These are phyloP conservation scores for Exutisphaerella laricina DNA, from an alignment of 2,329 filamentous ascomycete species.

Conservation along the genomic window DNA sequence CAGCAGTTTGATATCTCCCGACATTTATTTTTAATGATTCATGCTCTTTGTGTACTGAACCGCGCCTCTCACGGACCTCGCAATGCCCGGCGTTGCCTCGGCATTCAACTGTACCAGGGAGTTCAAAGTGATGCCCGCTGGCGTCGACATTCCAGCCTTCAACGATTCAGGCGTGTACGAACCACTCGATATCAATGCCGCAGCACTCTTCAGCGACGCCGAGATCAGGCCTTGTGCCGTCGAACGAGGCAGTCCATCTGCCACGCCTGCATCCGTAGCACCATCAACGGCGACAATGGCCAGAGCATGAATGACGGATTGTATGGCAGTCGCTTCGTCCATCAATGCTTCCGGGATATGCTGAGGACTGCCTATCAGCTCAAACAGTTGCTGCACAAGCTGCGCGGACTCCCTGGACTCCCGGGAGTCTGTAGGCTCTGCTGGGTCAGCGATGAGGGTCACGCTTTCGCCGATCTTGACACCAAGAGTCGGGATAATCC, in stretches of 20 bases:
- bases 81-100: constrained; percentile 4
- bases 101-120: constrained; percentile 21
- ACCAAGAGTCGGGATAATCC: constrained; percentile 23
- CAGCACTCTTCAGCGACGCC: constrained; percentile 19
- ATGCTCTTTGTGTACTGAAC: constrained; percentile 10
- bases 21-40: constrained; percentile 8
- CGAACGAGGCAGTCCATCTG: constrained; percentile 14
- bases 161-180: constrained; percentile 25
- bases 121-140: constrained; percentile 24
- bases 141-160: constrained; percentile 26
- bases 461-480: constrained; percentile 18
- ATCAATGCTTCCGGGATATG: constrained; percentile 22
- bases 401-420: constrained; percentile 9
- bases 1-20: too few species aligned
- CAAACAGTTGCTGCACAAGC: constrained; percentile 3
- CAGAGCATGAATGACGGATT: constrained; percentile 26
- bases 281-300: constrained; percentile 24
- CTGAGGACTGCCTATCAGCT: constrained; percentile 16
- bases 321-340: constrained; percentile 23
- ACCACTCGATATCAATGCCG: constrained; percentile 16
- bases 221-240: constrained; percentile 19
- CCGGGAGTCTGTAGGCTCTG: neutral
- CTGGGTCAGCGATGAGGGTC: constrained; percentile 18
- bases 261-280: constrained; percentile 12
- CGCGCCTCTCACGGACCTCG: constrained; percentile 8